These are phyloP conservation scores for Teratosphaeria zuluensis DNA, from an alignment of 2,329 filamentous ascomycete species.

Conservation along the genomic window DNA sequence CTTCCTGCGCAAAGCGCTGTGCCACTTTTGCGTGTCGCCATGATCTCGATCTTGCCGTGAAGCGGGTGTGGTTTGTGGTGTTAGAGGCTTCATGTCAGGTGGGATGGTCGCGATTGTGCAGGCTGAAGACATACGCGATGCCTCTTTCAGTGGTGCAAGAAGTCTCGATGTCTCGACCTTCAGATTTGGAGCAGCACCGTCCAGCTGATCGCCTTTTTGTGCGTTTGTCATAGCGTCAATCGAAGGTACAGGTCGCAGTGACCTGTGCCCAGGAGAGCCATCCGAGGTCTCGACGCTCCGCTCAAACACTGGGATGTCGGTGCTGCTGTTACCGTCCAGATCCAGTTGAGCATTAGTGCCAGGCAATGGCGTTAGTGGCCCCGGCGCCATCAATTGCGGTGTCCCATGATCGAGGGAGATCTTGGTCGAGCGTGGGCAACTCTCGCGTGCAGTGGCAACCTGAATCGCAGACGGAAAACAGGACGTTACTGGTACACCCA, in stretches of 20 bases:
- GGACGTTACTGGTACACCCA: conserved; percentile 1
- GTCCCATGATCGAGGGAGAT: neutral
- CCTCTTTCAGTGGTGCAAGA: neutral
- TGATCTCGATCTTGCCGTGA: neutral
- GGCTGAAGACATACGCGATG: neutral
- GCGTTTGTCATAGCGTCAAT: conserved; percentile 19
- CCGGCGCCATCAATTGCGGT: neutral
- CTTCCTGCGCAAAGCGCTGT: neutral
- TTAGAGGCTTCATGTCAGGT: conserved; percentile 1
- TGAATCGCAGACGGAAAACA: neutral
- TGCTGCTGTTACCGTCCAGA: conserved; percentile 12
- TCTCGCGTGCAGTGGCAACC: neutral
- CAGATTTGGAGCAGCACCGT: neutral
- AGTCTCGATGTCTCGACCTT: neutral
- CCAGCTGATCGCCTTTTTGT: neutral
- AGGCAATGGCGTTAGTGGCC: conserved; percentile 13
- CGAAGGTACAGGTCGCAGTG: conserved; percentile 16
- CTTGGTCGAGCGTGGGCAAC: neutral
- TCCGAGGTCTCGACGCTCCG: conserved; percentile 15
- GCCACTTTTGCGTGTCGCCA: neutral
- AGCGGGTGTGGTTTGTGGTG: neutral
- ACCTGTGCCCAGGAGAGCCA: conserved; percentile 7
- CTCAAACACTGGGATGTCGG: conserved; percentile 13
- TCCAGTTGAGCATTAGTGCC: conserved; percentile 10
- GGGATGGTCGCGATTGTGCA: conserved; percentile 1